These are phyloP conservation scores for Phlegmacium glaucopus DNA, from an alignment of 768 basidiomycete species.

Conservation along the genomic window DNA sequence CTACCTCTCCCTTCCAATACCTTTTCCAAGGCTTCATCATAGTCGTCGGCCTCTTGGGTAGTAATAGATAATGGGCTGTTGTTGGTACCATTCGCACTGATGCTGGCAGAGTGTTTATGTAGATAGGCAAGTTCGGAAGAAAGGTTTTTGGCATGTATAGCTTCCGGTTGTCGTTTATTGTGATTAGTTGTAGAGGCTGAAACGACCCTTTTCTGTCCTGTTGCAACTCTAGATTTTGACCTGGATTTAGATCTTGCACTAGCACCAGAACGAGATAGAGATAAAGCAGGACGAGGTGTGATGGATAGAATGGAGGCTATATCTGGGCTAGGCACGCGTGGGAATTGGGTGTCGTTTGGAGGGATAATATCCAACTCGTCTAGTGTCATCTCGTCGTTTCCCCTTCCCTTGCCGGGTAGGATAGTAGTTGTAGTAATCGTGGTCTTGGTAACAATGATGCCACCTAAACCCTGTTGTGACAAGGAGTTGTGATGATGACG, in stretches of 20 bases:
- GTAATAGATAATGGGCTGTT: too few species aligned
- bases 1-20: slow-evolving; percentile 16
- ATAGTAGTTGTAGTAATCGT: not conserved
- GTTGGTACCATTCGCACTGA: too few species aligned
- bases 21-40: slow-evolving; percentile 14
- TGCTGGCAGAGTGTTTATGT: not conserved
- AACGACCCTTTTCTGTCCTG: too few species aligned
- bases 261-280: not conserved
- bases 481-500: not conserved
- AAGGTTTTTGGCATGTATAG: too few species aligned
- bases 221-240: too few species aligned
- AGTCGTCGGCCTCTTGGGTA: slow-evolving; percentile 5
- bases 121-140: not conserved
- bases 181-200: too few species aligned
- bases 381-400: slow-evolving; percentile 13
- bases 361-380: slow-evolving; percentile 11
- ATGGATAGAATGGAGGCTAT: slow-evolving; percentile 35
- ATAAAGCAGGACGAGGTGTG: slow-evolving; percentile 32
- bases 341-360: not conserved
- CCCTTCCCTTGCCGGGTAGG: too few species aligned
- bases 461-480: slow-evolving; percentile 1
- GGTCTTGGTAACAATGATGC: slow-evolving; percentile 2
- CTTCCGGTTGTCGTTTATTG: too few species aligned
- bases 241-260: not conserved
- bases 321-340: slow-evolving; percentile 31